Percentiles rank a stretch among this genome's conserved stretches.
These are phyloP conservation scores for Calonectria ilicicola DNA, from an alignment of 2,329 filamentous ascomycete species.

Conservation along the genomic window DNA sequence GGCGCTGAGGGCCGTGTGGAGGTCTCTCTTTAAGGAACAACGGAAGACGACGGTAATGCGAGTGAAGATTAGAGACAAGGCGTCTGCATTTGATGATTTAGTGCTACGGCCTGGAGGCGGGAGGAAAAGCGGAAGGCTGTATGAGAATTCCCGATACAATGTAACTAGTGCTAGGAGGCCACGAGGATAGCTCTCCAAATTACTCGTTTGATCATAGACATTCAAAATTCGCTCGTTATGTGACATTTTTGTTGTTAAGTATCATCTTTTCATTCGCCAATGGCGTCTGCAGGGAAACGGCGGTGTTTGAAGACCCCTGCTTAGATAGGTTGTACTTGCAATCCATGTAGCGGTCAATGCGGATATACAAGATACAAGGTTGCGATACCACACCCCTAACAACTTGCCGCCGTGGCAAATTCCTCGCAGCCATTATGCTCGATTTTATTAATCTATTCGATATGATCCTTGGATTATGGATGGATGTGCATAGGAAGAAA, in stretches of 20 bases:
- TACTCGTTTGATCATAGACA: slow-evolving; percentile 50
- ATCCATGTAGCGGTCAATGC: background rate
- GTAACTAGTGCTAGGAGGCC: slow-evolving; percentile 50
- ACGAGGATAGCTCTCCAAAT: slow-evolving; percentile 47
- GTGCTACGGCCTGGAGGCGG: slow-evolving; percentile 43
- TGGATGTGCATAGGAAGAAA: background rate
- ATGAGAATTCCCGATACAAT: slow-evolving; percentile 52
- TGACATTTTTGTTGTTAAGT: slow-evolving; percentile 6
- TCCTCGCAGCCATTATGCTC: background rate
- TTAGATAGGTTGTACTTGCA: background rate
- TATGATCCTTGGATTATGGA: background rate
- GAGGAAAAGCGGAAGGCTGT: slow-evolving; percentile 48
- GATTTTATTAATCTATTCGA: background rate
- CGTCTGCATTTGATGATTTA: slow-evolving; percentile 49
- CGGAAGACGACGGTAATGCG: slow-evolving; percentile 40
- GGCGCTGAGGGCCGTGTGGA: slow-evolving; percentile 90
- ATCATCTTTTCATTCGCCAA: background rate
- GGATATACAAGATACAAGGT: background rate
- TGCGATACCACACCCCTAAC: background rate
- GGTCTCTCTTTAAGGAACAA: slow-evolving; percentile 75
- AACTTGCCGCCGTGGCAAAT: background rate
- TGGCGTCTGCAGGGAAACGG: background rate
- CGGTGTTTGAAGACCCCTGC: background rate
- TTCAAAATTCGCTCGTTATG: slow-evolving; percentile 35
- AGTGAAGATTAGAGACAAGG: slow-evolving; percentile 44